These are phyloP conservation scores for Hericium rajendrae DNA, from an alignment of 768 basidiomycete species.

Conservation along the genomic window DNA sequence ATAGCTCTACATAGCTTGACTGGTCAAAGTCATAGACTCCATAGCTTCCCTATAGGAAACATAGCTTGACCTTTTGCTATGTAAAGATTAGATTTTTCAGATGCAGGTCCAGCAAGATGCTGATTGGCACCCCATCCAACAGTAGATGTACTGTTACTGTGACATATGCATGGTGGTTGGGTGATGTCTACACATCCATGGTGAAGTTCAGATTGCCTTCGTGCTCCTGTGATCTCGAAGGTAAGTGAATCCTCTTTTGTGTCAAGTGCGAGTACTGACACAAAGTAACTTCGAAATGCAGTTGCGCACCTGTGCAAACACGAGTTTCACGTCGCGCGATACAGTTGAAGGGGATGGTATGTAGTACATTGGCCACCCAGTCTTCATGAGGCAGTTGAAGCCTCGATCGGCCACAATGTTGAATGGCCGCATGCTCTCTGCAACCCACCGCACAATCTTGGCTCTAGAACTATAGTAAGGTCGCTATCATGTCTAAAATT, in stretches of 20 bases:
- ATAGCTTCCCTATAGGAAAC: background rate
- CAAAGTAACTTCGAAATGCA: conserved; percentile 17
- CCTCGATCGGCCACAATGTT: conserved; percentile 25
- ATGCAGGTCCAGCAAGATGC: conserved; percentile 25
- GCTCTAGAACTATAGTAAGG: conserved; percentile 10
- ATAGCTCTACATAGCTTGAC: too few species aligned
- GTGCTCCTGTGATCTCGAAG: conserved; percentile 16
- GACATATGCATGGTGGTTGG: conserved; percentile 25
- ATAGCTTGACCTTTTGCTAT: background rate
- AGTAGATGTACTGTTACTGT: conserved; percentile 26
- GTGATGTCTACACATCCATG: conserved; percentile 30
- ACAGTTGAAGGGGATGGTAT: conserved; percentile 26
- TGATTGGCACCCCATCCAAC: conserved; percentile 18
- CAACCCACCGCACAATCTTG: conserved; percentile 27
- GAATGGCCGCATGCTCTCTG: conserved; percentile 24
- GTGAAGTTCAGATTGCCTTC: conserved; percentile 23
- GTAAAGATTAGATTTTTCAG: too few species aligned
- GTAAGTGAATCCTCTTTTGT: background rate
- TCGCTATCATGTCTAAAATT: too few species aligned
- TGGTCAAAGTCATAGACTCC: too few species aligned
- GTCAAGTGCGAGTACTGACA: background rate
- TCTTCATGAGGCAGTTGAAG: conserved; percentile 24
- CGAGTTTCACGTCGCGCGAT: conserved; percentile 21
- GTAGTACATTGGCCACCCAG: conserved; percentile 24
- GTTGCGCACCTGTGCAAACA: conserved; percentile 17